Evolutionary conservation across 2,329 filamentous ascomycete genomes (phyloP).

Genomic region (Thermomyces lanuginosus): DNA sequence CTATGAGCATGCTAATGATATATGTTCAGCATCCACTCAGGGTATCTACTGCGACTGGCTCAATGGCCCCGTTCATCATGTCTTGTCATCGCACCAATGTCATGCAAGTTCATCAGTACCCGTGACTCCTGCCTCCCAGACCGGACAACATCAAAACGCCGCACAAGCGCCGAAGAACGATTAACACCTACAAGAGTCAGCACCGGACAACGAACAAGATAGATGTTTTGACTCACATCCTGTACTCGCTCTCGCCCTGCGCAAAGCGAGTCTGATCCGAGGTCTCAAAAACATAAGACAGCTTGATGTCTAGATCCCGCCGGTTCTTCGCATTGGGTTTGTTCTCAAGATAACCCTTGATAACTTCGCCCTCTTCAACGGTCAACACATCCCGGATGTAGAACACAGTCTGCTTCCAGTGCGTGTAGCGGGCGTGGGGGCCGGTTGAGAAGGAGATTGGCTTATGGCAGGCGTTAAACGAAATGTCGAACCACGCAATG

Average conservation of each 20-base stretch:
- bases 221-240: slow-evolving; percentile 33
- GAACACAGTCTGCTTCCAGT: slow-evolving; percentile 99
- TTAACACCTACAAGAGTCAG: slow-evolving; percentile 20
- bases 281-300: slow-evolving; percentile 68
- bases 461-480: slow-evolving; percentile 97
- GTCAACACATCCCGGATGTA: slow-evolving; percentile 89
- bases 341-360: slow-evolving; percentile 59
- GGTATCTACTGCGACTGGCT: slow-evolving; percentile 36
- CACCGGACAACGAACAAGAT: slow-evolving; percentile 4
- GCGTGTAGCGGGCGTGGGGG: slow-evolving; percentile 96
- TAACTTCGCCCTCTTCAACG: slow-evolving; percentile 69
- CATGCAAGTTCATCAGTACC: too few species aligned
- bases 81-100: slow-evolving; percentile 8
- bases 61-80: slow-evolving; percentile 24
- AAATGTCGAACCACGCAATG: slow-evolving; percentile 98
- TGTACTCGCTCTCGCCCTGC: slow-evolving; percentile 61
- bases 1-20: too few species aligned
- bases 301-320: slow-evolving; percentile 80
- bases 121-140: neutral
- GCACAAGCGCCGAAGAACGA: slow-evolving; percentile 4
- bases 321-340: slow-evolving; percentile 88
- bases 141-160: neutral
- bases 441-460: slow-evolving; percentile 92
- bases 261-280: slow-evolving; percentile 53
- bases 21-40: slow-evolving; percentile 34